Conservation (phyloP, 768 basidiomycete genomes). For the Amylocystis lapponica region DNA sequence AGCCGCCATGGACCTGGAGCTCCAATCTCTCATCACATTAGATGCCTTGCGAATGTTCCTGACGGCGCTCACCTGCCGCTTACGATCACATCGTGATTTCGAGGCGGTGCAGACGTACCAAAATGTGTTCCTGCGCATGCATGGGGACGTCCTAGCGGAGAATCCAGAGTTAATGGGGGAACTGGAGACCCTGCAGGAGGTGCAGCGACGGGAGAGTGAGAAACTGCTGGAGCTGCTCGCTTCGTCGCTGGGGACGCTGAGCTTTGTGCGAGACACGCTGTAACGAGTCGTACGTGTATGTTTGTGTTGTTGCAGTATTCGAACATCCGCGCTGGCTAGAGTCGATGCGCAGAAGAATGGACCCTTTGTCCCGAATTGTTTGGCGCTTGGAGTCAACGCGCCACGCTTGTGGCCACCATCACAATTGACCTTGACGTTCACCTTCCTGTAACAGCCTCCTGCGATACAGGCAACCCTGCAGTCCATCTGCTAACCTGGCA, state of each 20-base stretch:
- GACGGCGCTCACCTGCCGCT: constrained; percentile 62
- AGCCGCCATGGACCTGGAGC: constrained; percentile 85
- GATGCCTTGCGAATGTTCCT: constrained; percentile 65
- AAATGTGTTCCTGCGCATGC: constrained; percentile 77
- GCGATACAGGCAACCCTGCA: no score
- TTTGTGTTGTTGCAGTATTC: neutral
- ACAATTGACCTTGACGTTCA: no score
- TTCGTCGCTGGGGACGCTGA: constrained; percentile 67
- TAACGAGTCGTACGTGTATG: no score
- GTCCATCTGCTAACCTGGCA: no score
- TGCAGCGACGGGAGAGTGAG: constrained; percentile 74
- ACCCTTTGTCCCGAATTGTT: neutral
- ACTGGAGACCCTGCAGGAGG: constrained; percentile 52
- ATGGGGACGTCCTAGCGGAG: constrained; percentile 73
- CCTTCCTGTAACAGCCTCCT: no score
- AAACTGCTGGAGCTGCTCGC: constrained; percentile 71
- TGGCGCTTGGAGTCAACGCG: no score
- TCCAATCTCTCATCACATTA: constrained; percentile 70
- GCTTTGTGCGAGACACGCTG: constrained; percentile 67
- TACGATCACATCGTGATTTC: constrained; percentile 82
- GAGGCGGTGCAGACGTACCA: constrained; percentile 91
- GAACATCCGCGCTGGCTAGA: neutral
- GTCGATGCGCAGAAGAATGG: no score
- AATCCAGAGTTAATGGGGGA: constrained; percentile 58
- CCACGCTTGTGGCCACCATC: no score